phyloP scores from a whole-genome alignment of 768 basidiomycete species.

The Kwoniella dejecticola region DNA sequence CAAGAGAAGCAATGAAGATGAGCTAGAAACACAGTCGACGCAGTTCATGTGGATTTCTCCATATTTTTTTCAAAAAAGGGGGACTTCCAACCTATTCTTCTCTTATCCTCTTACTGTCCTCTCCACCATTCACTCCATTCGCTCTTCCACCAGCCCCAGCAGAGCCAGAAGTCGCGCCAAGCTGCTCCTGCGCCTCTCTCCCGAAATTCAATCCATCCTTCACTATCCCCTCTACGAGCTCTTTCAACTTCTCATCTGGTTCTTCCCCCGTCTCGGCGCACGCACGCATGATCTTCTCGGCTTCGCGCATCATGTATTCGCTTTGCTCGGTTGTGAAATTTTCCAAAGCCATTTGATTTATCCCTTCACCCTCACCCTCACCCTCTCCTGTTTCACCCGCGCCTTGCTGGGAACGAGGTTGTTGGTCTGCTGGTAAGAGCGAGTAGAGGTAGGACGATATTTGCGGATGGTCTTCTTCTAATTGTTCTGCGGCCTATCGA shows the following conservation, averaged over 20 bases:
- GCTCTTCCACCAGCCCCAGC: too few relatives aligned
- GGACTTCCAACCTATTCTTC: constrained; percentile 13
- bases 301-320: constrained; percentile 65
- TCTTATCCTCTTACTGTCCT: constrained; percentile 12
- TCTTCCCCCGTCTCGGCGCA: constrained; percentile 65
- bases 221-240: constrained; percentile 67
- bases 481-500: constrained; percentile 43
- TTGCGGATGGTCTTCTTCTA: constrained; percentile 51
- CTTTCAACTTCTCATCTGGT: constrained; percentile 66
- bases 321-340: constrained; percentile 71
- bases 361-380: neutral
- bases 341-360: constrained; percentile 71
- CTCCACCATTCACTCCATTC: constrained; percentile 5
- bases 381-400: neutral
- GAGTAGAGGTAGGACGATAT: constrained; percentile 43
- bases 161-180: constrained; percentile 7
- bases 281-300: constrained; percentile 69
- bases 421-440: constrained; percentile 7
- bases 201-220: constrained; percentile 60
- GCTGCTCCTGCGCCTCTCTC: constrained; percentile 19
- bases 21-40: too few relatives aligned
- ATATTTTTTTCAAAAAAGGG: too few relatives aligned
- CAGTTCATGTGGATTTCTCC: too few relatives aligned
- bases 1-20: too few relatives aligned
- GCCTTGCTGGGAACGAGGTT: too few relatives aligned